A percentile compares a stretch with the other conserved stretches of the same genome.
Evolutionary conservation across 2,329 filamentous ascomycete genomes (phyloP).

Genomic region (Epichloe sibirici): DNA sequence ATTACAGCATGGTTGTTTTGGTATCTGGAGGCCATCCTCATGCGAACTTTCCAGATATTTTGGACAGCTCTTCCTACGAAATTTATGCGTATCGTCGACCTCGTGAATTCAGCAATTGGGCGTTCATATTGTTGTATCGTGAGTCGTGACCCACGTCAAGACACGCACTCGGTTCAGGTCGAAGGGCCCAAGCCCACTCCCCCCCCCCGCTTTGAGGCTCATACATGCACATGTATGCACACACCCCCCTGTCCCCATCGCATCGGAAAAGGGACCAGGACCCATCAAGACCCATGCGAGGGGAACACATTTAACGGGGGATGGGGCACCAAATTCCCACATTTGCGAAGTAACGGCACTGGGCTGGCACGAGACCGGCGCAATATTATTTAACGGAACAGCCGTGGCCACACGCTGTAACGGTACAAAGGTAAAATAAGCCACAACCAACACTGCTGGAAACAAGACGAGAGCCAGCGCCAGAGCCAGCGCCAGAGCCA

Average conservation of each 20-base stretch:
- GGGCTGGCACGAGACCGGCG: neutral
- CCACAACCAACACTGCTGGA: conserved; percentile 1
- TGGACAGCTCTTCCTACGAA: no score
- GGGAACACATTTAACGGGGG: conserved; percentile 2
- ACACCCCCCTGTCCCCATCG: conserved; percentile 4
- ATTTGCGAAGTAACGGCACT: neutral
- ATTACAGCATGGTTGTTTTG: no score
- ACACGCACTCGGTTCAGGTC: neutral
- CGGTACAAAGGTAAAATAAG: neutral
- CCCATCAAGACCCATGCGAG: conserved; percentile 1
- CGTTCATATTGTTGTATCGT: neutral
- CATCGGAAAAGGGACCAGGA: conserved; percentile 4
- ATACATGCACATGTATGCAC: neutral
- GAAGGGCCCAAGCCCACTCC: neutral
- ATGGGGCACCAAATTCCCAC: neutral
- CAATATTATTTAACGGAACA: neutral
- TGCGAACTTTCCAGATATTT: no score
- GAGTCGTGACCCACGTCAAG: neutral
- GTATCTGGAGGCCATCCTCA: no score
- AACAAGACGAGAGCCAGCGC: neutral
- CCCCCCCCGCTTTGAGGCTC: neutral
- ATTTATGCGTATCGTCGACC: neutral
- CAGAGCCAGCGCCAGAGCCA: neutral
- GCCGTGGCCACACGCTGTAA: neutral
- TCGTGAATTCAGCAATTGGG: neutral